These are phyloP conservation scores for Alternaria panax DNA, from an alignment of 2,329 filamentous ascomycete species.

Conservation along the genomic window DNA sequence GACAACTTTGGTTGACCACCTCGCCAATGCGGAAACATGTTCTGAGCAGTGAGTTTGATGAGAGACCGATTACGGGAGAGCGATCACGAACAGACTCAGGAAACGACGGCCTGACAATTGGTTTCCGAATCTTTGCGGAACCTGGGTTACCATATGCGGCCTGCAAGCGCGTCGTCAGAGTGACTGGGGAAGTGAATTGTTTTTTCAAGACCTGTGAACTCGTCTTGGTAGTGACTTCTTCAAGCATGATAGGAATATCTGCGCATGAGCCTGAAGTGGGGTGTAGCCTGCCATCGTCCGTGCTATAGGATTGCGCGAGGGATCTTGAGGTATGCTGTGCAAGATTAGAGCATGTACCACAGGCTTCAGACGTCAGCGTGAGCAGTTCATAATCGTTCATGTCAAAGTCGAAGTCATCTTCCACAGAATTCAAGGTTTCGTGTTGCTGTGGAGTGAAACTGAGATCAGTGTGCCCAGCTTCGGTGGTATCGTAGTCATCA, in stretches of 20 bases:
- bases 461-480: not conserved
- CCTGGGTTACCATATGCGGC: constrained; percentile 9
- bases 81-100: constrained; percentile 59
- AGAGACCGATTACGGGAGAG: constrained; percentile 63
- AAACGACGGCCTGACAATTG: constrained; percentile 62
- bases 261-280: not conserved
- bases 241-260: not conserved
- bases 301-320: not conserved
- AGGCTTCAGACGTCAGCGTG: constrained; percentile 14
- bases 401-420: constrained; percentile 31
- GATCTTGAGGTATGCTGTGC: constrained; percentile 5
- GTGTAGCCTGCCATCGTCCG: not conserved
- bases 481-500: not conserved
- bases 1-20: constrained; percentile 60
- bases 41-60: constrained; percentile 57
- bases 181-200: constrained; percentile 38
- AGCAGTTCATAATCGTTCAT: constrained; percentile 37
- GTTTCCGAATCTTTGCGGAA: constrained; percentile 32
- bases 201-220: constrained; percentile 5
- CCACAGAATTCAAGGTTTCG: not conserved
- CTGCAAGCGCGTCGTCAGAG: constrained; percentile 23
- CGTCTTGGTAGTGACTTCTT: not conserved
- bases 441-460: not conserved
- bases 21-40: constrained; percentile 72
- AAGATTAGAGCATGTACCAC: not conserved